Evolutionary conservation across 2,329 filamentous ascomycete species (phyloP), one percentile per base, ranked within the genome.

Genomic region (Fusarium sp.): DNA sequence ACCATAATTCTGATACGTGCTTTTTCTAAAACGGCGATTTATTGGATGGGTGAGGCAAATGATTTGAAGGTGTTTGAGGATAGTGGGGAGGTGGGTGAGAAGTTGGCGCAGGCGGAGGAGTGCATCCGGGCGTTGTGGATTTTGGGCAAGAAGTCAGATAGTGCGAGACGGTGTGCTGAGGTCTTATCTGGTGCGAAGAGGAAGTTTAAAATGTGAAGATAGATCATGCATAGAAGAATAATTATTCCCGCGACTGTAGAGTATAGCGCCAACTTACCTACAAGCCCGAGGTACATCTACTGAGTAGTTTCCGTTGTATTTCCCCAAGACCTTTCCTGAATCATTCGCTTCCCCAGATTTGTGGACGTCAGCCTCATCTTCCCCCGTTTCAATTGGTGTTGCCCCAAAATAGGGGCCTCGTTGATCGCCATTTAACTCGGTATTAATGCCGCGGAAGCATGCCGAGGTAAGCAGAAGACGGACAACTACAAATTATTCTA

Each of bases 121-220:
- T 88, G 86, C 68, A 81, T 88, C 9, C 81, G 81, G 68, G 86
- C 84, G 3, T 75, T 89, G 38, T 86, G 85, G 82, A 83, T 84
- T 54, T 75, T 89, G 22, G 86, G 86, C 0, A 83, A 83, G 54
- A 88, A 88, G 71, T 87, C 85, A 1, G 86, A 88, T 69, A 87
- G 76, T 59, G 76, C 77, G 7, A 73, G 68, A 30, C 68, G 68
- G 34, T 63, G 74, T 43, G 73, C 74, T 4, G 71, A 72, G 38
- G 60, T 71, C 1, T 27, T 77, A 11, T 32, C 34, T n/a, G 34
- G 42, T 14, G 63, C 54, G 0, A 66, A 66, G 20, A 32, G 42
- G 5, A 66, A 65, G 20, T 24, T 66, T 18, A 8, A 8, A 5
- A 38, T 40, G 4, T 53, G 8, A 65, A 24, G 27, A 8, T 22